Percentiles rank a stretch among this genome's conserved stretches.
Evolutionary conservation across 768 basidiomycete species (phyloP).

Genomic region (Suillus bovinus): DNA sequence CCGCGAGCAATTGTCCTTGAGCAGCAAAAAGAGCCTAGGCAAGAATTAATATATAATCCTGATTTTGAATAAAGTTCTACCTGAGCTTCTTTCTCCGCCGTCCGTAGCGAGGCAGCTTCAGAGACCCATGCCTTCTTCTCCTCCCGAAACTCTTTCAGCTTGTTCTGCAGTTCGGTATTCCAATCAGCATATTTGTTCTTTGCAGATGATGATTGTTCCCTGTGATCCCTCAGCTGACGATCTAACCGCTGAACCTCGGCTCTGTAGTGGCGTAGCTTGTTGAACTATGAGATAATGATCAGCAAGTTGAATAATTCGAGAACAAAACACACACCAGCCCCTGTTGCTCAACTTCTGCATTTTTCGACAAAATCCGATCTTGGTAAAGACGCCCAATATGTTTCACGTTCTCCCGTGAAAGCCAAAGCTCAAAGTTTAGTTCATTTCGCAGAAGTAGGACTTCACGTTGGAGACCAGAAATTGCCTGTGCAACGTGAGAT

Average conservation of each 20-base stretch:
- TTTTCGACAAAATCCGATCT: constrained; percentile 68
- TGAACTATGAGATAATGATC: constrained; percentile 51
- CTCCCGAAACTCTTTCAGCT: constrained; percentile 70
- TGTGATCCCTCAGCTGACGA: constrained; percentile 70
- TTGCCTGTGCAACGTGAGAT: constrained; percentile 58
- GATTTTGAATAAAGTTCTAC: constrained; percentile 33
- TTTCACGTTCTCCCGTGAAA: constrained; percentile 76
- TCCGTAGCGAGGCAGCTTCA: constrained; percentile 68
- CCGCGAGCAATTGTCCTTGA: constrained; percentile 66
- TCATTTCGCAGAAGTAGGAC: constrained; percentile 74
- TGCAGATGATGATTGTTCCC: constrained; percentile 66
- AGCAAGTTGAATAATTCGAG: constrained; percentile 1
- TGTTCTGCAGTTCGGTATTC: constrained; percentile 79
- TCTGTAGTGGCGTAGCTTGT: constrained; percentile 78
- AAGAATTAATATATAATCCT: constrained; percentile 6
- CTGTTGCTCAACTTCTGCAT: constrained; percentile 81
- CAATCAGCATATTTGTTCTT: constrained; percentile 83
- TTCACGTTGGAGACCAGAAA: constrained; percentile 74
- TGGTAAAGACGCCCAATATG: constrained; percentile 82
- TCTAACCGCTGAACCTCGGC: constrained; percentile 66
- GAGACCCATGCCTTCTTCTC: constrained; percentile 77
- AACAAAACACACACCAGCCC: constrained; percentile 56
- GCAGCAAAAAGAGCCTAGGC: constrained; percentile 63
- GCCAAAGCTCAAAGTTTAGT: constrained; percentile 84
- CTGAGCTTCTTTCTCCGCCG: constrained; percentile 69